Evolutionary conservation across 352 stramenopile species (phyloP), one percentile per base, ranked within the genome.

Genomic region (Globisporangium camurandrum): DNA sequence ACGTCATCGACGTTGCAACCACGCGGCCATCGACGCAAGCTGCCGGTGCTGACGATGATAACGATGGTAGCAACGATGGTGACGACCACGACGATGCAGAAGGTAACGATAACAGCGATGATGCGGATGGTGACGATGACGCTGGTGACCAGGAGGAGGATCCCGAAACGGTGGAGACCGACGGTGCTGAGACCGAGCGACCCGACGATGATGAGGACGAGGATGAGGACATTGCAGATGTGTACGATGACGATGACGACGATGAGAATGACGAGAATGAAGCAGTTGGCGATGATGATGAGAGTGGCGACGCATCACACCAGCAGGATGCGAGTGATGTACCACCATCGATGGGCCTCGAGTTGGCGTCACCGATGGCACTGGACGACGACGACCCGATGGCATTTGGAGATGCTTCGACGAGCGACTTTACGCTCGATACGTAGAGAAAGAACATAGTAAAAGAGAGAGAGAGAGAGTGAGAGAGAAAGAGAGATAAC

Each of bases 1-100:
- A 86, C 39, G 78, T 93, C 30, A 90, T 93, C 54, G 76, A 90
- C 57, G 65, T 93, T 37, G 79, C 62, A 38, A 57, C n/a, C 46
- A 57, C 26, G 49, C 36, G 36, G 36, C 17, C 20, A 7, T 11
- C 16, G 17, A 12, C 33, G 33, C 33, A 51, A 42, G 54, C 66
- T 24, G 41, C 17, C 12, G 45, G 31, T 64, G 30, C 23, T 39
- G 56, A 60, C 39, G 70, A 48, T 10, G 64, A 52, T 40, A 56
- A 64, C 37, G 70, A 48, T 14, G 64, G 51, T 40, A 56, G 62
- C 16, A 46, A 67, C 16, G 50, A 67, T 11, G 46, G 4, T 2
- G 31, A 56, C 12, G 44, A 53, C 20, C 56, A 43, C 4, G 53
- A 49, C 34, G 39, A 38, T 46, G 27, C 30, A 1, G 30, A 34